Base-by-base conservation (phyloP, 306 rosid genomes). In the Cicer pinnatifidum region DNA sequence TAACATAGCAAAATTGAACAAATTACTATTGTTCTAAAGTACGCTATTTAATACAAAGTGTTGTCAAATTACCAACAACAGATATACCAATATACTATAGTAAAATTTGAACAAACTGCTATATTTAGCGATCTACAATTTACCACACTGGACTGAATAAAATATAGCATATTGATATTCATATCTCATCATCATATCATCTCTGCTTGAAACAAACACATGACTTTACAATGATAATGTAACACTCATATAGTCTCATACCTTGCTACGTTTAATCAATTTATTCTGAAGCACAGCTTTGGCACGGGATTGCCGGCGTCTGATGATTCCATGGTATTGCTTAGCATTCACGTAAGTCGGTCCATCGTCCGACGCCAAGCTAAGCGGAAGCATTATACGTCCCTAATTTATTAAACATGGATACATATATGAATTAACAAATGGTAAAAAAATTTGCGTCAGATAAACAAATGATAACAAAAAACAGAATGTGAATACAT, bases 321-420 rank as follows among this genome's bases (percentile, higher is more conserved):
- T 84, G 75, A 93, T 84, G 88, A 93, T 93, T 83, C 97, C 97
- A 72, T 83, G 91, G 76, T 93, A 93, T 75, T 93, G 98, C 91
- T 93, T 93, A 51, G 98, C 96, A 84, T 93, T 93, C 37, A 93
- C 98, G 41, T 91, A 93, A 43, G 88, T 89, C 6, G 97, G 97
- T 82, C 92, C 98, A 43, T 89, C 97, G 77, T 89, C 94, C 1
- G 88, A 72, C 69, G 88, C 75, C 88, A 87, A 65, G 85, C 80
- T 87, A 83, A 86, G 88, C 7, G 96, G 98, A 79, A 93, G 92
- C 98, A 93, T 88, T 54, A 91, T 69, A 70, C 98, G 96, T 37
- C 98, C 98, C 98, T 93, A 67, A 51, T 71, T 53, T 70, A 51
- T 78, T 45, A 52, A 56, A 73, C 39, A 57, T 23, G 1, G 68